Base-by-base conservation (phyloP, 805 yeast genomes). In the Zygosaccharomyces lentus region DNA sequence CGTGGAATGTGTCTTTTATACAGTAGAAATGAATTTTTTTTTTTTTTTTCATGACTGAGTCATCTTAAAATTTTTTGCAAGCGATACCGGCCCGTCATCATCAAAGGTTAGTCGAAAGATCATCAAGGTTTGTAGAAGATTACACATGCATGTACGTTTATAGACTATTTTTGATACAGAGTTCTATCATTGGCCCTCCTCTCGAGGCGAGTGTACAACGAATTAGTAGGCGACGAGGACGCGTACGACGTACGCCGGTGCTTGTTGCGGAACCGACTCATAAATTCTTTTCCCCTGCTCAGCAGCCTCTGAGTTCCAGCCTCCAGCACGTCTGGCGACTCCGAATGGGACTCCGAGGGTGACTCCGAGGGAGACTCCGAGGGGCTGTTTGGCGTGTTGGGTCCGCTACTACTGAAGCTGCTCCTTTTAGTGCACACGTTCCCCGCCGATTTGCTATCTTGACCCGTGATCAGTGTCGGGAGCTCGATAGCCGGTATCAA, bases 241-340 rank as follows among this genome's bases (percentile, higher is more conserved):
- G 39, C 41, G 7, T 36, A 32, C 24, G 39, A 25, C 5, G 52
- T 46, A 9, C 49, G 43, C 21, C 37, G 34, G n/a, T 36, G 42
- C 43, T 49, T 49, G 15, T 16, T 26, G 31, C 41, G 46, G 8
- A 49, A 38, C 27, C 44, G 38, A 12, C 45, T 43, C 23, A 49
- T 48, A 4, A 49, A 21, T 4, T 48, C 52, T 29, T 34, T 40
- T 12, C 52, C 52, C 32, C 43, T 49, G 34, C 13, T 36, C 2
- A 49, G n/a, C 12, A 49, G 43, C n/a, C 42, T 47, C 16, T 43
- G 41, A 26, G 52, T 39, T 31, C 47, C 38, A 19, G 30, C 43
- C 13, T 36, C 30, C 3, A 27, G 19, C 9, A 37, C 23, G 31
- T 37, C 49, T 19, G 43, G 27, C 9, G 38, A 32, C 7, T 39